Base-by-base conservation (phyloP, 257 asterid genomes). In the Solanum sparsipilum region DNA sequence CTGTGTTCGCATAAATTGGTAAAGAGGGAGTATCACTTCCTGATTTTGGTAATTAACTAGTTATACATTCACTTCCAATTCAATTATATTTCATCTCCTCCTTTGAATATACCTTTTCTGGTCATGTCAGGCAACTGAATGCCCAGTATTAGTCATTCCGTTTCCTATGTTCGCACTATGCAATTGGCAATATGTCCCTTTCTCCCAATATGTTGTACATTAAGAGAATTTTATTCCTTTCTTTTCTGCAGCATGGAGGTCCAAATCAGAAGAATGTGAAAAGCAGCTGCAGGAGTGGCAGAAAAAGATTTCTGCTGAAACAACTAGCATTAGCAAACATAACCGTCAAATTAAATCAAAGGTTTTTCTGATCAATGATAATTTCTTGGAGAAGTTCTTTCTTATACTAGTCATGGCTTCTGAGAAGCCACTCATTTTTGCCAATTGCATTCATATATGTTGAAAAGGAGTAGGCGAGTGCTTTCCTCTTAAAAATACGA, bases 341-440 rank as follows among this genome's bases (percentile, higher is more conserved):
- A 94, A 92, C 86, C 99, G 98, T 87, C 98, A 93, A 90, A 97
- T 93, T 84, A 97, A 95, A 91, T 92, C 98, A 32, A 96, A 97
- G 99, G 99, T 97, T 86, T 39, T 94, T 85, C 92, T 84, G 74
- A 46, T 87, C 27, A 52, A 9, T 21, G 90, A 58, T 86, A 35
- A 85, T 85, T 85, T 73, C 72, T 52, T 86, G 56, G 31, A 48
- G 39, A 21, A 72, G 82, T 52, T 86, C 83, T 44, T 86, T 60
- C 73, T 48, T 35, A 86, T 52, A 73, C 72, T 23, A 72, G 82
- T 29, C 15, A 11, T 38, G 46, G 65, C 35, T 73, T 41, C n/a
- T 29, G 84, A 86, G 68, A 32, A 9, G 25, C 82, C 74, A 73
- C 27, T 52, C 84, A 9, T 67, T 5, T 36, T 36, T 25, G 10